Percentiles rank a stretch among this genome's conserved stretches.
phyloP scores from a whole-genome alignment of 306 rosid genomes.

The Acacia acuminata region DNA sequence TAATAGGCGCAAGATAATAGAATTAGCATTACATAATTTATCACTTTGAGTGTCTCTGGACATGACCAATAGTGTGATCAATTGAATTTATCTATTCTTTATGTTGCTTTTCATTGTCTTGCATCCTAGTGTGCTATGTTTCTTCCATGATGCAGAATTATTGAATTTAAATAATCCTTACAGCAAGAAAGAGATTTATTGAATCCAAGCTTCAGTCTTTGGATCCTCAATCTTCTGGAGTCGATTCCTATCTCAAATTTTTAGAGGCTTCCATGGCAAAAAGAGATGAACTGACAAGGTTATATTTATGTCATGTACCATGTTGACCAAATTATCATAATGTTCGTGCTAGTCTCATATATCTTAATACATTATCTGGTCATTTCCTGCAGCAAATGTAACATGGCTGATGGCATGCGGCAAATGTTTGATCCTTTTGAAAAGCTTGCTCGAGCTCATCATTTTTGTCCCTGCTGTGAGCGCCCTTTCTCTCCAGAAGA shows the following conservation, averaged over 20 bases:
- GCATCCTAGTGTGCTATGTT: conserved; percentile 14
- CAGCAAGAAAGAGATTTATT: conserved; percentile 87
- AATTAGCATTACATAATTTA: conserved; percentile 13
- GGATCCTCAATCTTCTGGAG: conserved; percentile 62
- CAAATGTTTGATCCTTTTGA: conserved; percentile 97
- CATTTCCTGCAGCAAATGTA: conserved; percentile 71
- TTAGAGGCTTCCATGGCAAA: conserved; percentile 82
- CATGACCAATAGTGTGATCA: conserved; percentile 22
- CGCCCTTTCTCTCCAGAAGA: conserved; percentile 86
- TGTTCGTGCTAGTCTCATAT: conserved; percentile 21
- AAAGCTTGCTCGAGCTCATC: conserved; percentile 90
- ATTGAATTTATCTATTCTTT: too few relatives aligned
- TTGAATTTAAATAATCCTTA: conserved; percentile 28
- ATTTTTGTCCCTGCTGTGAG: conserved; percentile 94
- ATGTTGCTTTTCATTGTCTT: conserved; percentile 18
- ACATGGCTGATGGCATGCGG: conserved; percentile 90
- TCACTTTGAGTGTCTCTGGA: conserved; percentile 10
- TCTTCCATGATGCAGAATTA: conserved; percentile 22
- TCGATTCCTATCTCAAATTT: conserved; percentile 63
- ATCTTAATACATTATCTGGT: conserved; percentile 42
- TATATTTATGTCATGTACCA: conserved; percentile 23
- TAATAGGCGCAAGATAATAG: conserved; percentile 15
- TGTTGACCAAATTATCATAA: conserved; percentile 12
- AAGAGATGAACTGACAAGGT: conserved; percentile 83
- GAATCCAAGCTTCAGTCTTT: conserved; percentile 76